These are phyloP conservation scores for Fusarium pseudoanthophilum DNA, from an alignment of 2,329 filamentous ascomycete species.

Conservation along the genomic window DNA sequence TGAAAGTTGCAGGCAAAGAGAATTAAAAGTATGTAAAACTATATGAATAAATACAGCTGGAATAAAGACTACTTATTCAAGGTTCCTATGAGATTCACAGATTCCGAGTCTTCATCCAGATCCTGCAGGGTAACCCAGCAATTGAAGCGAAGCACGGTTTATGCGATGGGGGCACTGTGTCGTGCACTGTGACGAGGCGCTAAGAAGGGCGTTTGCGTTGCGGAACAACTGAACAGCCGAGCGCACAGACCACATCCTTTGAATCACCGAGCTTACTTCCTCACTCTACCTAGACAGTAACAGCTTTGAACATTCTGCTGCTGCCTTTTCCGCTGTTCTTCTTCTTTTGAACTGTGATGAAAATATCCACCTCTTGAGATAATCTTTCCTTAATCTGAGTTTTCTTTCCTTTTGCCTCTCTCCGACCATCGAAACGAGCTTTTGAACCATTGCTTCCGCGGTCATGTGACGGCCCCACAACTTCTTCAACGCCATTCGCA, in stretches of 20 bases:
- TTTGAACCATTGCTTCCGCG: accelerated
- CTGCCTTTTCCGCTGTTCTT: background rate
- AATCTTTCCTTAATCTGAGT: accelerated
- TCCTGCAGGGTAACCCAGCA: background rate
- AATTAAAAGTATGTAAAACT: accelerated
- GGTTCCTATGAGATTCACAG: no score
- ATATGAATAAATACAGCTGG: background rate
- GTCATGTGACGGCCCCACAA: background rate
- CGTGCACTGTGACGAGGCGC: background rate
- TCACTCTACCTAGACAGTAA: background rate
- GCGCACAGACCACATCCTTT: background rate
- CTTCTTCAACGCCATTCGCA: background rate
- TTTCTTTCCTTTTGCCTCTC: accelerated
- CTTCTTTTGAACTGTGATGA: background rate
- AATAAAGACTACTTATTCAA: background rate
- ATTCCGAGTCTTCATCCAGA: background rate
- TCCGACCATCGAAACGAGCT: background rate
- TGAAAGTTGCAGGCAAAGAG: no score
- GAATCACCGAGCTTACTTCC: background rate
- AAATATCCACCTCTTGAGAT: no score
- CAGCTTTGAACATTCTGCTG: background rate
- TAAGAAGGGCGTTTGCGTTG: accelerated
- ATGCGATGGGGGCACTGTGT: accelerated
- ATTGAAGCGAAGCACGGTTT: background rate
- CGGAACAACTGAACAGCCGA: background rate